These are phyloP conservation scores for Avena atlantica DNA, from an alignment of 176 grass and related monocot species.

Conservation along the genomic window DNA sequence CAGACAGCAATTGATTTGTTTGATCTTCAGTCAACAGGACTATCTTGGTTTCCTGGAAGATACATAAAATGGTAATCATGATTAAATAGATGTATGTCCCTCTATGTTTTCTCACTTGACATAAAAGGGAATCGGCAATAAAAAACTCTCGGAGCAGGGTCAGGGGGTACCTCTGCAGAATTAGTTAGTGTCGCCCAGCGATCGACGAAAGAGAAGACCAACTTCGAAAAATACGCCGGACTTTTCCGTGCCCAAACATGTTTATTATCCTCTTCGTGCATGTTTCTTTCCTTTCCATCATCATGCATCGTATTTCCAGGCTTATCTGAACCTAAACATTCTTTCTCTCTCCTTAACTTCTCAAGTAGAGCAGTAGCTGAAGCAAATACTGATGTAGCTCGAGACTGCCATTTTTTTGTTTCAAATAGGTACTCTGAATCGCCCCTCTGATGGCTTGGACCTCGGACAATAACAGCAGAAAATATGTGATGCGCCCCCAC, in stretches of 20 bases:
- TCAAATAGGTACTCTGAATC: constrained; percentile 92
- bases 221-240: constrained; percentile 78
- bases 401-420: constrained; percentile 91
- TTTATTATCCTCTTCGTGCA: constrained; percentile 67
- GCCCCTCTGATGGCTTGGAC: constrained; percentile 66
- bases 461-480: constrained; percentile 74
- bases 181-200: constrained; percentile 51
- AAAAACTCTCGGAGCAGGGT: not conserved
- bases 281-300: constrained; percentile 55
- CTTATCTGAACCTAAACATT: constrained; percentile 76
- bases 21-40: constrained; percentile 90
- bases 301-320: constrained; percentile 50
- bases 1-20: constrained; percentile 74
- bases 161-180: constrained; percentile 54
- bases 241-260: constrained; percentile 66
- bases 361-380: constrained; percentile 97
- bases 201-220: constrained; percentile 83
- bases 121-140: not conserved
- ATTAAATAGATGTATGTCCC: not conserved
- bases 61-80: not conserved
- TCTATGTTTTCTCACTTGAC: not conserved
- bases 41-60: constrained; percentile 72
- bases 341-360: constrained; percentile 95
- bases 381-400: constrained; percentile 91
- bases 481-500: constrained; percentile 92